Base-by-base conservation (phyloP, 2,329 filamentous ascomycete genomes). In the Alternaria solani region DNA sequence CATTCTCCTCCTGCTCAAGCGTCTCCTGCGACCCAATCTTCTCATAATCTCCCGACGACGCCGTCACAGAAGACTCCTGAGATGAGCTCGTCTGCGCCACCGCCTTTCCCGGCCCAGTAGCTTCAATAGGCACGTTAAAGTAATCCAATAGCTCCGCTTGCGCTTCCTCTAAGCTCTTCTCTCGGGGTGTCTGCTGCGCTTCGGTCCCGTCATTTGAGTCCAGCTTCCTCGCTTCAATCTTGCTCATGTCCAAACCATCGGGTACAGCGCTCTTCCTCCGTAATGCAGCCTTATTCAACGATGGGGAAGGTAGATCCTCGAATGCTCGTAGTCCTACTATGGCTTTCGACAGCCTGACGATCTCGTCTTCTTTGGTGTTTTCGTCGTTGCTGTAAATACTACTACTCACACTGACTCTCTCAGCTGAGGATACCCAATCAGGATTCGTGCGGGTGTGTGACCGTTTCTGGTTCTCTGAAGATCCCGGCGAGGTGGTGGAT, bases 1-100 rank as follows among this genome's bases (percentile, higher is more conserved):
- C 62, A 38, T 64, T 67, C 2, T 59, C 51, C 18, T 61, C 64
- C 11, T 36, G 25, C 8, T 32, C 32, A 3, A 28, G 30, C 6
- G 30, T 18, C 14, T 16, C 20, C n/a, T 26, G 14, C 1, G 16
- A 43, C 3, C 32, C 46, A 18, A 65, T 18, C 5, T 5, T 38
- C 23, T 67, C 64, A 5, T 62, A 60, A 1, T 54, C 47, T 8
- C 48, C 48, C 8, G 52, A 57, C 0, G 34, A n/a, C n/a, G 18
- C 28, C 34, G 55, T 57, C 25, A 26, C 53, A 30, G 55, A 41
- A 2, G 59, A 62, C 12, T 60, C 42, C 0, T 4, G 23, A 2
- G 42, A 55, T 7, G 30, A 28, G 14, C 28, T n/a, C 14, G 36
- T 32, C 8, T 38, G 18, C 20, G 20, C 7, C 0, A 14, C 30